These are phyloP conservation scores for Claviceps cyperi DNA, from an alignment of 2,329 filamentous ascomycete genomes.

Conservation along the genomic window DNA sequence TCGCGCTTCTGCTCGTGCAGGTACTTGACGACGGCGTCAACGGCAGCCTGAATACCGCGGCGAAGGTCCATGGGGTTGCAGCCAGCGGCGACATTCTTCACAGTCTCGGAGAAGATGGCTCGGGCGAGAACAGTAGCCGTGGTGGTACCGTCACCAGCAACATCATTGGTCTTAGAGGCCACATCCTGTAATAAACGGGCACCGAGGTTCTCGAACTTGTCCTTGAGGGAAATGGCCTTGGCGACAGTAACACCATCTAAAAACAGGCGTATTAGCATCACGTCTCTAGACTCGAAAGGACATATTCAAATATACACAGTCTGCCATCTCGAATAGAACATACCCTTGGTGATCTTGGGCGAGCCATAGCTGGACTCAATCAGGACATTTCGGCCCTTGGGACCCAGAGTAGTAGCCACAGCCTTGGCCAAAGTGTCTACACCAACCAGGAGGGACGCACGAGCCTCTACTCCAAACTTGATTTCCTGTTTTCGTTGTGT, in stretches of 20 bases:
- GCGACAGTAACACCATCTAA: constrained; percentile 79
- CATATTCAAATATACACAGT: constrained; percentile 15
- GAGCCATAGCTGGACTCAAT: constrained; percentile 98
- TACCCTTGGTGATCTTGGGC: constrained; percentile 98
- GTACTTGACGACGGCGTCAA: constrained; percentile 87
- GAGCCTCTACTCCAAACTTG: constrained; percentile 93
- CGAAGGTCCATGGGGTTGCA: constrained; percentile 99
- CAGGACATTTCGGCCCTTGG: constrained; percentile 95
- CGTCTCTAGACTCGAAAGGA: neutral
- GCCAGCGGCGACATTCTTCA: constrained; percentile 98
- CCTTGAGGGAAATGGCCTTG: constrained; percentile 81
- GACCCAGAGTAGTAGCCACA: constrained; percentile 88
- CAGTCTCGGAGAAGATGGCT: constrained; percentile 98
- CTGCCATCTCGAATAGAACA: neutral
- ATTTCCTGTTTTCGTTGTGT: constrained; percentile 52
- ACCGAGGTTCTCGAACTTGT: constrained; percentile 99
- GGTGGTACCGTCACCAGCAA: constrained; percentile 95
- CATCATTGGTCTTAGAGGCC: constrained; percentile 98
- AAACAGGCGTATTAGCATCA: constrained; percentile 7
- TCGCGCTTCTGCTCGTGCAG: constrained; percentile 93
- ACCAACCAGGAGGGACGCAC: constrained; percentile 78
- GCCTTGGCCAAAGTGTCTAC: constrained; percentile 95
- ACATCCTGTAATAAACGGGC: constrained; percentile 94
- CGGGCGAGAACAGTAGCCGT: constrained; percentile 93
- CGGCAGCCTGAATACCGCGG: constrained; percentile 90